Base-by-base conservation (phyloP, 192 early-diverging fungal genomes). In the Rhizophagus sp. region DNA sequence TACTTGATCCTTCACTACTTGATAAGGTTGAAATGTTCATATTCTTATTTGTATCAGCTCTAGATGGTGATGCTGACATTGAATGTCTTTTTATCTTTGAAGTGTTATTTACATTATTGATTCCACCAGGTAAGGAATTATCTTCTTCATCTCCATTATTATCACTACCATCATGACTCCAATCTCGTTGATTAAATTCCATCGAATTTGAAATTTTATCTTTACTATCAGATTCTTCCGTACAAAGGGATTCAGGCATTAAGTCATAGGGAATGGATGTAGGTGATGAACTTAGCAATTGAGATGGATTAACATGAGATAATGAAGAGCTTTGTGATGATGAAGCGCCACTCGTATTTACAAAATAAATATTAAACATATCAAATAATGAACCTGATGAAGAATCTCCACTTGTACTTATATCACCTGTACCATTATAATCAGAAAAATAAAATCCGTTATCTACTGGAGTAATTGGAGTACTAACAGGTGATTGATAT, bases 1-100 rank as follows among this genome's bases (percentile, higher is more conserved):
- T 33, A 17, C 17, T 11, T 1, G 44, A 10, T 49, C 24, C 50
- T 27, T 50, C 67, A 69, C 17, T 41, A 34, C 13, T 74, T 41
- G 30, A 1, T 30, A n/a, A 36, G 7, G 74, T 30, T 36, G 74
- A 76, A 30, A 44, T 70, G 34, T 70, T 70, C 11, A 44, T 70
- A 22, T 70, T 70, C 11, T 39, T 70, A 70, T 44, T 44, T 41
- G 19, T 44, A 41, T 44, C 68, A 70, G n/a, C n/a, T 0, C 5
- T 41, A 70, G 68, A n/a, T 24, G 68, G 44, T 44, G 66, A 68
- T 68, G 17, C 30, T 7, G 39, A 41, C 17, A 34, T 33, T 15
- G 68, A 70, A 44, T 70, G 39, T 47, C 68, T 70, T 70, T 70
- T 70, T 70, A 70, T 70, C 36, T 70, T 70, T 6, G 68, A 44